Evolutionary conservation across 768 basidiomycete genomes (phyloP).

Genomic region (Rubroboletus pulcherrimus): DNA sequence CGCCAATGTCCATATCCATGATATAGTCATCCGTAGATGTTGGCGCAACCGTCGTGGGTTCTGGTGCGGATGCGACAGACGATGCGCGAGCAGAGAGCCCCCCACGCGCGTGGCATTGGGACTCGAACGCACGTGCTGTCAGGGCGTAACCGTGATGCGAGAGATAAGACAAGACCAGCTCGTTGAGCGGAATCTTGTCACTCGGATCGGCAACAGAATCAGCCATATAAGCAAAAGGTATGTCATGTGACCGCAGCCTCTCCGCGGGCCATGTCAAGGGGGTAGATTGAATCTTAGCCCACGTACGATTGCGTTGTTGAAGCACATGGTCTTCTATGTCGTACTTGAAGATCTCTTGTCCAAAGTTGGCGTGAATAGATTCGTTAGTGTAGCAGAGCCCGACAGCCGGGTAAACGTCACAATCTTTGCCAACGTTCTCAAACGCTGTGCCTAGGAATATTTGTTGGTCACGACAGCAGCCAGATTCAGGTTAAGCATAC

Average conservation of each 20-base stretch:
- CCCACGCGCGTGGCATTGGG: constrained; percentile 36
- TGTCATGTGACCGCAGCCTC: constrained; percentile 8
- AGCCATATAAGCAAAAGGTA: constrained; percentile 1
- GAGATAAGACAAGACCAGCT: constrained; percentile 76
- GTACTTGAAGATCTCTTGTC: constrained; percentile 78
- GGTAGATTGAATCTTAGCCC: constrained; percentile 62
- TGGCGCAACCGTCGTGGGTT: background rate
- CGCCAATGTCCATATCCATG: constrained; percentile 45
- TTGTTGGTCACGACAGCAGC: constrained; percentile 11
- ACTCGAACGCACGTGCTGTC: constrained; percentile 65
- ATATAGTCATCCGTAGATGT: constrained; percentile 36
- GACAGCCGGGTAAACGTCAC: constrained; percentile 79
- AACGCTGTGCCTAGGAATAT: constrained; percentile 56
- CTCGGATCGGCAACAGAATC: constrained; percentile 40
- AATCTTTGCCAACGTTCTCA: constrained; percentile 62
- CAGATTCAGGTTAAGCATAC: constrained; percentile 32
- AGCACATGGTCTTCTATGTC: constrained; percentile 88
- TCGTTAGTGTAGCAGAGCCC: constrained; percentile 82
- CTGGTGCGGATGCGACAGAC: constrained; percentile 4
- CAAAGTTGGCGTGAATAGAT: constrained; percentile 82
- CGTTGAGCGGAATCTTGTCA: constrained; percentile 58
- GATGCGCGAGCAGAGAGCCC: constrained; percentile 16
- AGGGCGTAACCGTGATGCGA: constrained; percentile 80
- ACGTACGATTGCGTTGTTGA: constrained; percentile 60
- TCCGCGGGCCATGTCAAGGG: constrained; percentile 46